These are phyloP conservation scores for Bremia lactucae DNA, from an alignment of 352 stramenopile species.

Conservation along the genomic window DNA sequence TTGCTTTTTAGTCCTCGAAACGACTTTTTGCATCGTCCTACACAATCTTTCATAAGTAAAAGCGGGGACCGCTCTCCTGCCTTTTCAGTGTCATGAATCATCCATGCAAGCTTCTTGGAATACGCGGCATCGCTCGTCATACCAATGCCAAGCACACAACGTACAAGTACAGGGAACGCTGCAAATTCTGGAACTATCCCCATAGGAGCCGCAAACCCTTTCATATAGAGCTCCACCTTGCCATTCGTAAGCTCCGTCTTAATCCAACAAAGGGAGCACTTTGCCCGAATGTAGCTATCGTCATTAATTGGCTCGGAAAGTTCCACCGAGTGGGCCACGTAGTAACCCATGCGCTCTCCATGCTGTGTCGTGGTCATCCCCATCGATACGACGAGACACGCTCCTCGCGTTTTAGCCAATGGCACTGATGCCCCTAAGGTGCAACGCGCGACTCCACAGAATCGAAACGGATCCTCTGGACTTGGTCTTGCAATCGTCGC, in stretches of 20 bases:
- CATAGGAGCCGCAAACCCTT: constrained; percentile 25
- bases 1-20: constrained; percentile 15
- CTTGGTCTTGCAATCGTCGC: constrained; percentile 29
- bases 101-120: constrained; percentile 36
- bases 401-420: constrained; percentile 31
- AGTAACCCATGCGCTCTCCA: constrained; percentile 40
- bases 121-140: constrained; percentile 27
- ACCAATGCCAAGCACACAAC: constrained; percentile 25
- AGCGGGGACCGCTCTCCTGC: background rate
- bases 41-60: constrained; percentile 12
- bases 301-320: constrained; percentile 25
- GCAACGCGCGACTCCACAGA: constrained; percentile 36
- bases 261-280: constrained; percentile 31
- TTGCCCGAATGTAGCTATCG: constrained; percentile 22
- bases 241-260: constrained; percentile 25
- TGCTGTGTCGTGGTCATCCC: constrained; percentile 29
- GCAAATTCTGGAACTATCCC: constrained; percentile 18
- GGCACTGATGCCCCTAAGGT: constrained; percentile 20
- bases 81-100: constrained; percentile 25
- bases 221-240: constrained; percentile 33
- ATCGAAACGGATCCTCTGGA: constrained; percentile 40
- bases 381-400: constrained; percentile 27
- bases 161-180: constrained; percentile 21
- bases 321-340: constrained; percentile 38
- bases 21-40: constrained; percentile 20